phyloP scores from a whole-genome alignment of 139 green algal genomes.

The Auxenochlorella protothecoides region DNA sequence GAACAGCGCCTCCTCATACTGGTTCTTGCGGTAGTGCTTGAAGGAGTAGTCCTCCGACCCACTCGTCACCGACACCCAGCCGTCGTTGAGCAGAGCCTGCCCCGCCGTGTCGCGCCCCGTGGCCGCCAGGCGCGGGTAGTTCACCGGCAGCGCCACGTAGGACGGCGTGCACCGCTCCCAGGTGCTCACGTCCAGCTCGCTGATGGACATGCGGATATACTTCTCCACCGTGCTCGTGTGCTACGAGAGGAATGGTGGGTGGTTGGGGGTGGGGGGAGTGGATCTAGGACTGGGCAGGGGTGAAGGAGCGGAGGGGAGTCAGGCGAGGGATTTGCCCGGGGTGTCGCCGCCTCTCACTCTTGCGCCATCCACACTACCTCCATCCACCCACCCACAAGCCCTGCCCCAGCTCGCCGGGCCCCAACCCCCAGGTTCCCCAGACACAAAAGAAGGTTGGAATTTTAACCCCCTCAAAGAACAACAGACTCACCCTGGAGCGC shows the following conservation, averaged over 20 bases:
- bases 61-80: constrained; percentile 89
- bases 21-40: constrained; percentile 97
- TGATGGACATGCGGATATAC: constrained; percentile 80
- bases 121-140: constrained; percentile 54
- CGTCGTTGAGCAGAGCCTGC: constrained; percentile 72
- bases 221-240: constrained; percentile 46
- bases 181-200: constrained; percentile 73
- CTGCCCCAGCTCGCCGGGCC: no score
- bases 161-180: constrained; percentile 68
- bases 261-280: neutral
- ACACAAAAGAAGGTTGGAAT: no score
- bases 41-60: constrained; percentile 86
- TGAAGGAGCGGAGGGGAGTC: neutral
- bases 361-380: no score
- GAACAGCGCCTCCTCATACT: constrained; percentile 90
- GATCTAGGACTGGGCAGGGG: neutral
- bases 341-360: neutral
- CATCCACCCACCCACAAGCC: no score
- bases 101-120: constrained; percentile 36
- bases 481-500: constrained; percentile 9
- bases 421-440: no score
- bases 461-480: neutral
- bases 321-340: neutral
- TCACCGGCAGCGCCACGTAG: constrained; percentile 83
- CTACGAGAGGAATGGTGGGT: neutral